Evolutionary conservation across 2,329 filamentous ascomycete genomes (phyloP).

Genomic region (Pyricularia grisea): DNA sequence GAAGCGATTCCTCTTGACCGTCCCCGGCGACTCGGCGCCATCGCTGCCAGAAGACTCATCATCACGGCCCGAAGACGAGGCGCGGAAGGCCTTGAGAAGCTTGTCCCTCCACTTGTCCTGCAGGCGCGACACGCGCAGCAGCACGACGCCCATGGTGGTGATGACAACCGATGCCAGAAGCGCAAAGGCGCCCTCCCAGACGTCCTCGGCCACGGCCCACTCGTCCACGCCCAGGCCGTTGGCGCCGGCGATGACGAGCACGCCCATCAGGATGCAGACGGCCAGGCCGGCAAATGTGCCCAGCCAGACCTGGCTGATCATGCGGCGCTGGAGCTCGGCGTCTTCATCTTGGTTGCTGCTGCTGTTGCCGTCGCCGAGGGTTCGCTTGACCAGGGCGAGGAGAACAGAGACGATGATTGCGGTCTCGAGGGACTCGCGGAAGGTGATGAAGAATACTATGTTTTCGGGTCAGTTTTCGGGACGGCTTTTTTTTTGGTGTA

Average conservation of each 20-base stretch:
- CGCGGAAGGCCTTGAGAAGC: slow-evolving; percentile 60
- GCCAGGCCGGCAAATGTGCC: slow-evolving; percentile 50
- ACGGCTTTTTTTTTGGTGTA: neutral
- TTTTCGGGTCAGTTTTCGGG: neutral
- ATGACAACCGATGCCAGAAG: slow-evolving; percentile 73
- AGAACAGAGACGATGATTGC: slow-evolving; percentile 82
- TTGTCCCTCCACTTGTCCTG: slow-evolving; percentile 84
- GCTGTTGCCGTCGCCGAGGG: slow-evolving; percentile 40
- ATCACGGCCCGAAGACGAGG: slow-evolving; percentile 21
- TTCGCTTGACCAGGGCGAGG: slow-evolving; percentile 76
- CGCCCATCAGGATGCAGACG: slow-evolving; percentile 53
- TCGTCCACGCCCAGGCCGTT: slow-evolving; percentile 57
- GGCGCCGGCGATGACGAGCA: slow-evolving; percentile 58
- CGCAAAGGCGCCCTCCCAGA: slow-evolving; percentile 74
- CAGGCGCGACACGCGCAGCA: slow-evolving; percentile 73
- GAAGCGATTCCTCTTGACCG: slow-evolving; percentile 21
- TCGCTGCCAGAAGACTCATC: slow-evolving; percentile 18
- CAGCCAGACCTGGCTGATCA: slow-evolving; percentile 63
- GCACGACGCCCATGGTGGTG: slow-evolving; percentile 67
- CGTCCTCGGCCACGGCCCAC: slow-evolving; percentile 60
- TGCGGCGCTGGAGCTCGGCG: slow-evolving; percentile 52
- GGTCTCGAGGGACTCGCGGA: slow-evolving; percentile 76
- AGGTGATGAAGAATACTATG: slow-evolving; percentile 74
- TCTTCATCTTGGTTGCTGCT: slow-evolving; percentile 46
- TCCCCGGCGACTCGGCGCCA: neutral